Evolutionary conservation across 1,139 yeast species (phyloP), one percentile per base, ranked within the genome.

Genomic region (Kluyveromyces sp.): DNA sequence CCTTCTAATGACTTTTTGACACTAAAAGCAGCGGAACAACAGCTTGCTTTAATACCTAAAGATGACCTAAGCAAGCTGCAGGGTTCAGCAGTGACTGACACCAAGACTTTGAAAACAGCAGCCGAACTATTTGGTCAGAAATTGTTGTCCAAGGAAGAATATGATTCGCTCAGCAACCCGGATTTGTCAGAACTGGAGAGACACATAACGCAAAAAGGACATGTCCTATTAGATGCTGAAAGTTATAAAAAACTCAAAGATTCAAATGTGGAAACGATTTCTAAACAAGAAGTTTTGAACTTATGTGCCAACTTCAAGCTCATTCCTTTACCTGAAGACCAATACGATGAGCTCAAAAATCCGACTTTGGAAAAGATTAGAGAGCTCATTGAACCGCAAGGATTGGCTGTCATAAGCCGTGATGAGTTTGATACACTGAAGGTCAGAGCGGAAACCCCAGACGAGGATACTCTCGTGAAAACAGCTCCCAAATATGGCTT

Each of bases 371-470:
- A 41, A 8, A 40, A 39, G 12, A 36, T 55, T 19, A 39, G 43
- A 29, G 40, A 44, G 17, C 46, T 43, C 34, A 57, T 57, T 7
- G 38, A 44, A 13, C 45, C 46, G 16, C 40, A 48, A 28, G 63
- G 60, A 1, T 47, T 46, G 22, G 43, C 47, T 13, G 42, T 48
- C 4, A 39, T 54, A 20, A 36, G 46, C 9, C 43, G 51, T 15
- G 53, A 55, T 13, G 54, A 54, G 19, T 48, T 45, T 37, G 55
- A 49, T 38, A 34, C 41, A 6, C 30, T 55, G 36, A 46, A 43
- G 42, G 49, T 50, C 20, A 47, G 51, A 40, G 57, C 55, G 12
- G 65, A 63, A n/a, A 48, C 49, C 15, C 68, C 68, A 2, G 58
- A 55, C 16, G 50, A 49, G 20, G 51, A 52, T 8, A 43, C 57